phyloP scores from a whole-genome alignment of 108 stramenopile species.

The Skeletonema costatum region DNA sequence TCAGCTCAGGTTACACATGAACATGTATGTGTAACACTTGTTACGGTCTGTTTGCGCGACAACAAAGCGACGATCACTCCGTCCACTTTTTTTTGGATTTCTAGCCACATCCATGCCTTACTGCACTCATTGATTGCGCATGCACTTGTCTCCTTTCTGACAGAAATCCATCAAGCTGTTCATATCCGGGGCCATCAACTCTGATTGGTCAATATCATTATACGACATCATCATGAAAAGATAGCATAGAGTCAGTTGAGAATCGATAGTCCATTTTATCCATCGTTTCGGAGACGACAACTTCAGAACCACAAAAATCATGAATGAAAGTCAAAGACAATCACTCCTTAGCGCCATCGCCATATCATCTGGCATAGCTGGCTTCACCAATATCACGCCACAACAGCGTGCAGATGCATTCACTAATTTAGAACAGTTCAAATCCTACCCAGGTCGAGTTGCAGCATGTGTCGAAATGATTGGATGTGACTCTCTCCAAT shows the following conservation, averaged over 20 bases:
- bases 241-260: background rate
- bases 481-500: conserved; percentile 20
- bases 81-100: too few relatives aligned
- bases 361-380: conserved; percentile 63
- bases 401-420: conserved; percentile 72
- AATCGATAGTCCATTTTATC: background rate
- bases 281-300: background rate
- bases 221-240: background rate
- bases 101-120: too few relatives aligned
- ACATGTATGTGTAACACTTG: too few relatives aligned
- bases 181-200: background rate
- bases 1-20: too few relatives aligned
- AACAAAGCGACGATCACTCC: too few relatives aligned
- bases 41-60: too few relatives aligned
- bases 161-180: background rate
- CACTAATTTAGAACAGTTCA: conserved; percentile 73
- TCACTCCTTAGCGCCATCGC: conserved; percentile 76
- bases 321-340: conserved; percentile 63
- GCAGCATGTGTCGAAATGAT: conserved; percentile 59
- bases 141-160: background rate
- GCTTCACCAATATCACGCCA: conserved; percentile 41
- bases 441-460: conserved; percentile 67
- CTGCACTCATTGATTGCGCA: too few relatives aligned
- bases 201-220: background rate
- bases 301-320: conserved; percentile 5